Percentiles rank a stretch among this genome's conserved stretches.
phyloP scores from a whole-genome alignment of 2,329 filamentous ascomycete genomes.

The Rhynchosporium agropyri region DNA sequence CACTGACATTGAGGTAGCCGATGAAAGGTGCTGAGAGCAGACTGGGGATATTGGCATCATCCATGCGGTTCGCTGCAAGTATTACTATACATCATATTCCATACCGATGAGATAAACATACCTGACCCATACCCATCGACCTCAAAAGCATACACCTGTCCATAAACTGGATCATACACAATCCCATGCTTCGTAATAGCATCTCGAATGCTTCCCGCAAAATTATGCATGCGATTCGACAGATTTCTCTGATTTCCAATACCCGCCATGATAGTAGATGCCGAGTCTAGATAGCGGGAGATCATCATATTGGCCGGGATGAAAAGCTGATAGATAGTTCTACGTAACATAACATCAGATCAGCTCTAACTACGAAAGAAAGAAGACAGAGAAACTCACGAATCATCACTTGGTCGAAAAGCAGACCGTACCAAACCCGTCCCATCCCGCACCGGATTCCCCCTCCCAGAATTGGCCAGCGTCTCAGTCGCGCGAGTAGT shows the following conservation, averaged over 20 bases:
- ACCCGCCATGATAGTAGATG: conserved; percentile 55
- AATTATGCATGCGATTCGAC: conserved; percentile 56
- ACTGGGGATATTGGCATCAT: conserved; percentile 72
- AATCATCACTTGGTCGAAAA: conserved; percentile 89
- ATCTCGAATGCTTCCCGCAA: conserved; percentile 64
- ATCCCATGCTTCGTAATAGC: conserved; percentile 74
- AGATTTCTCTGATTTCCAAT: conserved; percentile 54
- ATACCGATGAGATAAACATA: conserved; percentile 38
- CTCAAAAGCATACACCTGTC: conserved; percentile 75
- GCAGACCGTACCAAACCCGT: conserved; percentile 85
- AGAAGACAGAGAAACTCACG: conserved; percentile 46
- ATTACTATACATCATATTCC: background rate
- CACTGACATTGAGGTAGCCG: conserved; percentile 59
- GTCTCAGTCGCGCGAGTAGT: conserved; percentile 81
- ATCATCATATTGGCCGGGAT: conserved; percentile 92
- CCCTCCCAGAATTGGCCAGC: conserved; percentile 72
- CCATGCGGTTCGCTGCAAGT: conserved; percentile 59
- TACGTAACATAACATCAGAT: conserved; percentile 14
- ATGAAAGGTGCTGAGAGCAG: conserved; percentile 67
- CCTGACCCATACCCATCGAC: conserved; percentile 69
- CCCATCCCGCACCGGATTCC: conserved; percentile 73
- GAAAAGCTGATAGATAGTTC: conserved; percentile 76
- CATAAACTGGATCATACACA: conserved; percentile 62
- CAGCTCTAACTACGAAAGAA: background rate
- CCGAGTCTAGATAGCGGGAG: conserved; percentile 59